Base-by-base conservation (phyloP, 2,329 filamentous ascomycete species). In the Colletotrichum tropicale region DNA sequence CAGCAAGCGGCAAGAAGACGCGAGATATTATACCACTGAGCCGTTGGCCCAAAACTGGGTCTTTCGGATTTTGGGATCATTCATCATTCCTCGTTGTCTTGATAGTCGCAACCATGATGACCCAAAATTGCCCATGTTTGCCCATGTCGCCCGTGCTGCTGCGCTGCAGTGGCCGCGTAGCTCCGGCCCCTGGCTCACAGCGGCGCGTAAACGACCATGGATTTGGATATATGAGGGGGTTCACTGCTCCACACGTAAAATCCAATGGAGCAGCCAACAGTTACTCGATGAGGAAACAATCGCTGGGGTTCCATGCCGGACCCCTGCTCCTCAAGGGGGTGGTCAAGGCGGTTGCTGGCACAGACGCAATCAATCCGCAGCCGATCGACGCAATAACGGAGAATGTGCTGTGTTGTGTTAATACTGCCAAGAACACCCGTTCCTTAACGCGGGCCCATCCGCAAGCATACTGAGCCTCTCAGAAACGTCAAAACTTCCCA, bases 361-460 rank as follows among this genome's bases (percentile, higher is more conserved):
- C 71, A 66, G 60, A 66, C 60, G 28, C 66, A 74, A 71, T 74
- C 55, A 71, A 74, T 48, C 15, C 34, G 69, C 62, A 52, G 71
- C 71, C 60, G 71, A 74, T 66, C 60, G 32, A 66, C 66, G 71
- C 66, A 66, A 71, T 34, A 70, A 74, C 26, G 71, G 71, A 66
- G 71, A 28, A 66, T n/a, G 34, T 65, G 13, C 43, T 74, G 67
- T 71, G 67, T 74, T 52, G 48, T 64, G 52, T 74, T 66, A 30
- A 74, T 70, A 60, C 67, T 71, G 32, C 67, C 48, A 60, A 68
- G 71, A 65, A 66, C 58, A 74, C 71, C 56, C 56, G n/a, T 48
- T 65, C 52, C 60, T 52, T 38, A 7, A 52, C 60, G 26, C 48
- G 66, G 67, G 26, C 55, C 65, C 61, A 34, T 58, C 66, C 66